Evolutionary conservation across 2,329 filamentous ascomycete genomes (phyloP).

Genomic region (Sodiomyces alkalinus): DNA sequence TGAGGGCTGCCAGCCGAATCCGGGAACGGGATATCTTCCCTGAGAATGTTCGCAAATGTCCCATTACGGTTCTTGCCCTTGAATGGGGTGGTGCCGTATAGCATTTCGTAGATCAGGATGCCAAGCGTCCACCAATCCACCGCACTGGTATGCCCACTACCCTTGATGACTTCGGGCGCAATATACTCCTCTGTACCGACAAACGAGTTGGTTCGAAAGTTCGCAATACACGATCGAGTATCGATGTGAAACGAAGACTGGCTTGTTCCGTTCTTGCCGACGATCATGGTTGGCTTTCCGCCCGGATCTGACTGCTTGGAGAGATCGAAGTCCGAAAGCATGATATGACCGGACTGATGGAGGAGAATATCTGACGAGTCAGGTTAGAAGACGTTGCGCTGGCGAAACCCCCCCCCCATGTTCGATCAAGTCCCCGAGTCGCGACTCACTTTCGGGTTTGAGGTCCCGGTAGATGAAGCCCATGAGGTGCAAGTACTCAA

Average conservation of each 20-base stretch:
- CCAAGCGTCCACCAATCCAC: slow-evolving; percentile 99
- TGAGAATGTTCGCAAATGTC: slow-evolving; percentile 91
- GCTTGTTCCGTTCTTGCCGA: slow-evolving; percentile 76
- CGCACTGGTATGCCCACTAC: slow-evolving; percentile 92
- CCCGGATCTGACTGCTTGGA: slow-evolving; percentile 95
- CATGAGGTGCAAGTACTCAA: slow-evolving; percentile 97
- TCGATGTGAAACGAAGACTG: slow-evolving; percentile 88
- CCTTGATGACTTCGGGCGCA: slow-evolving; percentile 96
- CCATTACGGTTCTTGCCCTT: slow-evolving; percentile 98
- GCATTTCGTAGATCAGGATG: slow-evolving; percentile 96
- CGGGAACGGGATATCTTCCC: slow-evolving; percentile 91
- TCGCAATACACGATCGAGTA: slow-evolving; percentile 93
- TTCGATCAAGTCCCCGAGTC: background rate
- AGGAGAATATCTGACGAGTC: slow-evolving; percentile 72
- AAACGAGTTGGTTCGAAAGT: slow-evolving; percentile 97
- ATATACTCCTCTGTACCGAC: slow-evolving; percentile 99
- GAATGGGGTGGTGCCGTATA: slow-evolving; percentile 96
- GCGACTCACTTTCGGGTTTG: slow-evolving; percentile 81
- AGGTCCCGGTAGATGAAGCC: slow-evolving; percentile 97
- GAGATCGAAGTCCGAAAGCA: slow-evolving; percentile 97
- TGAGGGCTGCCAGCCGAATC: slow-evolving; percentile 72
- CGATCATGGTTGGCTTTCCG: slow-evolving; percentile 94
- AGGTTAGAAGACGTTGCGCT: too few relatives aligned
- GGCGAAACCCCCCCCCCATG: too few relatives aligned
- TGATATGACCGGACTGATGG: slow-evolving; percentile 98